These are phyloP conservation scores for Ramalina peruviana DNA, from an alignment of 495 filamentous ascomycete species.

Conservation along the genomic window DNA sequence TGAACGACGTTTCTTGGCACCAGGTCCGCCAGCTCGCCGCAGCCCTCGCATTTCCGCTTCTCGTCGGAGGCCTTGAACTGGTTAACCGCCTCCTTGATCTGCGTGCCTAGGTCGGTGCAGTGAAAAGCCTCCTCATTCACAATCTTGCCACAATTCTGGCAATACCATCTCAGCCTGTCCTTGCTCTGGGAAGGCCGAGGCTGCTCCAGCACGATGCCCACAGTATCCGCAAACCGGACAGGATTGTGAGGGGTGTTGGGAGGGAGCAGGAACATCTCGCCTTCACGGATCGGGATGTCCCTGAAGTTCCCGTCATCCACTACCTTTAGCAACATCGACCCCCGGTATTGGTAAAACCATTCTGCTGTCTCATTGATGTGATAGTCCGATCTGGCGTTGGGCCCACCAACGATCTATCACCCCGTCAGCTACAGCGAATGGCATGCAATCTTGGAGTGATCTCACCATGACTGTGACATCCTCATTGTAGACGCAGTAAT, in stretches of 20 bases:
- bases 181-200: constrained; percentile 51
- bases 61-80: constrained; percentile 58
- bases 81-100: constrained; percentile 90
- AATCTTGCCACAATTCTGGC: constrained; percentile 49
- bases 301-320: constrained; percentile 56
- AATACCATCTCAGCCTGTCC: constrained; percentile 89
- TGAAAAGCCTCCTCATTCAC: constrained; percentile 82
- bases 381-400: constrained; percentile 93
- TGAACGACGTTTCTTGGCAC: constrained; percentile 14
- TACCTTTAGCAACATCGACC: constrained; percentile 85
- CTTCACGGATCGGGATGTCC: constrained; percentile 82
- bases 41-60: constrained; percentile 62
- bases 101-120: constrained; percentile 86
- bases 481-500: constrained; percentile 86
- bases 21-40: constrained; percentile 55
- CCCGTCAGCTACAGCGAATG: neutral
- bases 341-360: constrained; percentile 95
- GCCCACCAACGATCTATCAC: constrained; percentile 77
- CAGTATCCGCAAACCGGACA: constrained; percentile 52
- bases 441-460: neutral
- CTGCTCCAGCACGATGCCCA: constrained; percentile 85
- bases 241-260: constrained; percentile 79
- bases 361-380: constrained; percentile 95
- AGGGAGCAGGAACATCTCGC: constrained; percentile 88
- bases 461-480: constrained; percentile 64